Base-by-base conservation (phyloP, 306 rosid species). In the Malus sylvestris region DNA sequence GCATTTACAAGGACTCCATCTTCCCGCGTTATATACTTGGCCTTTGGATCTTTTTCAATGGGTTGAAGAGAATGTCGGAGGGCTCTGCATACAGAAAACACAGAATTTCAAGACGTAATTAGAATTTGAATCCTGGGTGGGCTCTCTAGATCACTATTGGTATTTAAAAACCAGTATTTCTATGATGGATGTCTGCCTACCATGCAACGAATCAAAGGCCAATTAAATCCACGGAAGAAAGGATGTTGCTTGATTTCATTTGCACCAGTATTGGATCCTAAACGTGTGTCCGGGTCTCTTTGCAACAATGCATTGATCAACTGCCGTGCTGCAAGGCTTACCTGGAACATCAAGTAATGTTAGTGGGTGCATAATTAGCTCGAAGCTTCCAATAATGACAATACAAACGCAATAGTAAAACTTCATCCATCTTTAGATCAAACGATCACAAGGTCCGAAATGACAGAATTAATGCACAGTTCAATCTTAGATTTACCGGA, bases 161-260 rank as follows among this genome's bases (percentile, higher is more conserved):
- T 71, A 65, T 76, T 78, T 25, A 60, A 32, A 35, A 70, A 80
- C 30, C 70, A 73, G 6, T 5, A 40, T 60, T 64, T 14, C 20
- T n/a, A 35, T 23, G 13, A 76, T 6, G 67, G 44, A 22, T 55
- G 53, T 60, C 75, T 46, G 66, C 63, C 14, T 90, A 90, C 99
- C 99, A 81, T 89, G 97, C 88, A 77, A 76, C 97, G 97, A 77
- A 95, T 92, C 76, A 89, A 81, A 76, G 98, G 97, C 98, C 98
- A 95, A 67, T 77, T 84, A 83, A 95, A 82, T 79, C 93, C 96
- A 8, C 90, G 96, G 84, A 95, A 95, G 72, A 95, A 95, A 4
- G 93, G 92, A 70, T 95, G 99, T 64, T 84, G 86, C 69, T 95
- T 92, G 89, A 95, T 90, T 87, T 95, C 99, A 70, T 84, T 86